phyloP scores from a whole-genome alignment of 768 basidiomycete species.

The Mycena galopus region DNA sequence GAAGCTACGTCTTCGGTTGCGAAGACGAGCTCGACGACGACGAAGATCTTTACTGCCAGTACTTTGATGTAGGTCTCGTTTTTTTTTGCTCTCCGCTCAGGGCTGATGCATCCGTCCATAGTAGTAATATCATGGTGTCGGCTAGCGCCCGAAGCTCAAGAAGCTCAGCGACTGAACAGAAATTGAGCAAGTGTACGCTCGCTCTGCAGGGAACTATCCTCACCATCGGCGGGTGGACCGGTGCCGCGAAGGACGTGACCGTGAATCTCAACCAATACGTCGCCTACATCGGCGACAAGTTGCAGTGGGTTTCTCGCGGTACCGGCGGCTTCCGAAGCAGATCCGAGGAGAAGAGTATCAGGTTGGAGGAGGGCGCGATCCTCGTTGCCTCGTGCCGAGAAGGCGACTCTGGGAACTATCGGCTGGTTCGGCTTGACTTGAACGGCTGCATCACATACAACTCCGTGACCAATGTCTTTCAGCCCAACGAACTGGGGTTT shows the following conservation, averaged over 20 bases:
- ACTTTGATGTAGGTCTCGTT: not conserved
- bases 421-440: conserved; percentile 4
- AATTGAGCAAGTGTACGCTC: conserved; percentile 16
- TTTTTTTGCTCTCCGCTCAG: conserved; percentile 8
- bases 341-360: conserved; percentile 10
- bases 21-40: conserved; percentile 1
- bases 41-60: conserved; percentile 1
- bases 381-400: conserved; percentile 18
- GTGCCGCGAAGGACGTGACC: not conserved
- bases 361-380: conserved; percentile 7
- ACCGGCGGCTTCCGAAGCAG: conserved; percentile 13
- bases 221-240: conserved; percentile 7
- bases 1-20: not conserved
- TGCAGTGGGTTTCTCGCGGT: conserved; percentile 7
- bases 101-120: not conserved
- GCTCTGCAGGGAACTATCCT: conserved; percentile 11
- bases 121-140: not conserved
- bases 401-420: not conserved
- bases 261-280: conserved; percentile 24
- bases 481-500: conserved; percentile 7
- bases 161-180: not conserved
- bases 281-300: conserved; percentile 5
- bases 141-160: not conserved
- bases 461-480: not conserved
- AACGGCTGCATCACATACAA: conserved; percentile 1